Base-by-base conservation (phyloP, 176 grass and related monocot species). In the Aegilops sharonensis region DNA sequence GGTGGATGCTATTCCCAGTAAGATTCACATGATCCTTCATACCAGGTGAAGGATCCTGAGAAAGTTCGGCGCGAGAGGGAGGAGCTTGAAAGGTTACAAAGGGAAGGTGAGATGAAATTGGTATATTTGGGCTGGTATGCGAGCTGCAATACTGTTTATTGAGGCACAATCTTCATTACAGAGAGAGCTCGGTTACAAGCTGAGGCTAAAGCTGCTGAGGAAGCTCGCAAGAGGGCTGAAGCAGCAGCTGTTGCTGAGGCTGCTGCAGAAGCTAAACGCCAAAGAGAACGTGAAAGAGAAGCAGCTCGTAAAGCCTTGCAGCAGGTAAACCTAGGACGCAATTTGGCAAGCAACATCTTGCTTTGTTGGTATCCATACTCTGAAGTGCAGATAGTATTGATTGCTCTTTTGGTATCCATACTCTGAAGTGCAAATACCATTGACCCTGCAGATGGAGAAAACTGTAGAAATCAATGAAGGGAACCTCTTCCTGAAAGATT, bases 381-480 rank as follows among this genome's bases (percentile, higher is more conserved):
- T 85, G 54, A 48, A 54, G 50, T 76, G 45, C 72, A 74, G 83
- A 74, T 74, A 54, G 6, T 31, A 15, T 64, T 84, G 32, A 54
- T 85, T 59, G 29, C 9, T 80, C 21, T 79, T 56, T 74, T 79
- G 31, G 83, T 59, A 80, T 78, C 18, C 67, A 23, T 78, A 48
- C 75, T 86, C 29, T 85, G 40, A 50, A 54, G 50, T 77, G 45
- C 72, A 74, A 86, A 74, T 74, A 54, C 7, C 23, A 15, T 64
- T 88, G 32, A 56, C 82, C 29, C 77, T 57, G 82, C 85, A 99
- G 97, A 99, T 99, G 94, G 97, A 99, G 92, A 95, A 94, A 89
- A 96, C 92, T 4, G 94, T 94, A 70, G 97, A 99, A 37, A 96
- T 99, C 69, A 94, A 99, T 73, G 97, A 94, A 88, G 94, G 92